Base-by-base conservation (phyloP, 2,329 filamentous ascomycete genomes). In the Colletotrichum sp. region DNA sequence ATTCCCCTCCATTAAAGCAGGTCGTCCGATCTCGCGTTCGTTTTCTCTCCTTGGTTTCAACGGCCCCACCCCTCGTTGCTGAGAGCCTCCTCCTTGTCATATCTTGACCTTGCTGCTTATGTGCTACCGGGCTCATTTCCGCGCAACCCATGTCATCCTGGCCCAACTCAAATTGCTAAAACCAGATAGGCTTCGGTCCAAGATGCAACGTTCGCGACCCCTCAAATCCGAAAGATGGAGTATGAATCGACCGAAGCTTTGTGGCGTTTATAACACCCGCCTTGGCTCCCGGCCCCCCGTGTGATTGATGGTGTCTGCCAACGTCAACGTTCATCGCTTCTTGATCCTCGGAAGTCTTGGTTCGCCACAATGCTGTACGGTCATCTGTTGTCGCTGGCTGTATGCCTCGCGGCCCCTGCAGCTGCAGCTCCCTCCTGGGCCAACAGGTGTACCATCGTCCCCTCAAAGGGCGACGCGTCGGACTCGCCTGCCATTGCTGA, bases 401-500 rank as follows among this genome's bases (percentile, higher is more conserved):
- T 73, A 5, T 73, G 69, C 32, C n/a, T 75, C 18, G 73, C 63
- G 9, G 43, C 18, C 28, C 64, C 58, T 4, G 73, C 16, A 58
- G 38, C 48, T 14, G 69, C 69, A 3, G 56, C 48, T 14, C 26
- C 48, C 16, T 56, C 69, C 7, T 56, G 43, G 38, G 56, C 55
- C 18, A 52, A 56, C 7, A 66, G 66, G n/a, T 79, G 78, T 34
- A 66, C 78, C 1, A 68, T 79, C 18, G 52, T 71, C 8, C 80
- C 82, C 24, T 85, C 85, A 13, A 82, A 85, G 65, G 82, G 84
- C 18, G 81, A 80, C 13, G 78, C 80, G 4, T 85, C 87, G 67
- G 85, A 87, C 77, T 84, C 85, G 3, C 80, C 82, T 10, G 85
- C 85, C 2, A 83, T 87, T 7, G 74, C 79, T 7, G 74, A 79